Conservation (phyloP, 192 early-diverging fungal species). For the Coemansia sp. region DNA sequence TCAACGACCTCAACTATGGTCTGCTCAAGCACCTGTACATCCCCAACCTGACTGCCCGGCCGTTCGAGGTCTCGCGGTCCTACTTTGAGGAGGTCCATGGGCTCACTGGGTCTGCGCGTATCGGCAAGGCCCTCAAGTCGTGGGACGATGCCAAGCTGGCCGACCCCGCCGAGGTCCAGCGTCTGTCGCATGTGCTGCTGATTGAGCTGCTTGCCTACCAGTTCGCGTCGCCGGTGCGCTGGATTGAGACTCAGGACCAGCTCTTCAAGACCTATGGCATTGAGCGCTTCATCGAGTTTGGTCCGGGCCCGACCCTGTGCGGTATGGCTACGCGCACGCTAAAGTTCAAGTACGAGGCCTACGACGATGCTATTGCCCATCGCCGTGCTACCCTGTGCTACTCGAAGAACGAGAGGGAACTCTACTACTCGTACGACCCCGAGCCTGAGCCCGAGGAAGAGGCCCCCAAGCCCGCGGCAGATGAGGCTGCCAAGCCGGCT, state of each 20-base stretch:
- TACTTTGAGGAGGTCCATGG: conserved; percentile 70
- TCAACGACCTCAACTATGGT: conserved; percentile 70
- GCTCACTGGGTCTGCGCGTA: conserved; percentile 64
- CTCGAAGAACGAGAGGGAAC: conserved; percentile 85
- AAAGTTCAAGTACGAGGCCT: conserved; percentile 94
- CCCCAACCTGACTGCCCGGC: conserved; percentile 89
- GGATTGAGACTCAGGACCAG: conserved; percentile 94
- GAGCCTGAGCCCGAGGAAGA: conserved; percentile 46
- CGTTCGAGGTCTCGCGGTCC: conserved; percentile 67
- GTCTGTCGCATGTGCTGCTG: conserved; percentile 76
- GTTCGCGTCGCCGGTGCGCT: conserved; percentile 89
- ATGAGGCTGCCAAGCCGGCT: conserved; percentile 47
- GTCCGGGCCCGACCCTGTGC: conserved; percentile 81
- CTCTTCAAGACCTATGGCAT: conserved; percentile 71
- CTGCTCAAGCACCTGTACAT: conserved; percentile 83
- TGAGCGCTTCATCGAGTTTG: conserved; percentile 81
- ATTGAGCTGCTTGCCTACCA: conserved; percentile 90
- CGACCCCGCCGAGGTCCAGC: conserved; percentile 76
- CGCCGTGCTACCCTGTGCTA: conserved; percentile 85
- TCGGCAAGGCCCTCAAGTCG: conserved; percentile 70
- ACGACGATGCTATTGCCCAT: conserved; percentile 88
- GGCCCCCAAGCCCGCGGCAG: conserved; percentile 39
- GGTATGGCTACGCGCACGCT: conserved; percentile 92
- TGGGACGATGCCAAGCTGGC: conserved; percentile 65
- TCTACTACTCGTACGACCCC: conserved; percentile 87